Evolutionary conservation across 495 filamentous ascomycete genomes (phyloP), one percentile per base, ranked within the genome.

Genomic region (Zalerion maritima): DNA sequence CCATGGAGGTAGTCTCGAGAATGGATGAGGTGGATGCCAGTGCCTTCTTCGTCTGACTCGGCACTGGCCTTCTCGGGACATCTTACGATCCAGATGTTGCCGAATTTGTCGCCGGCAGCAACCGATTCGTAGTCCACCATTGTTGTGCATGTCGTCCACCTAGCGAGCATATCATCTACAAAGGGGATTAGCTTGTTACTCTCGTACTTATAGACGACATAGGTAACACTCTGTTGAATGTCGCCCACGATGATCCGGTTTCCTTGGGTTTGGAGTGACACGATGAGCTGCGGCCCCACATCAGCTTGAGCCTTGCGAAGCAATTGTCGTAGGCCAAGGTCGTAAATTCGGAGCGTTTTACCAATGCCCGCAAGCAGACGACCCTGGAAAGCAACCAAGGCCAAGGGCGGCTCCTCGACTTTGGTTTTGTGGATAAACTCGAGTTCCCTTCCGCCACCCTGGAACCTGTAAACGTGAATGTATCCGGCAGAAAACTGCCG

Each of bases 111-210:
- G 23, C 91, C 91, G 19, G 86, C 89, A 7, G 84, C 89, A 11
- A 79, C 73, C 1, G 87, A 94, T 48, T 96, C 89, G 54, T 99
- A 99, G 48, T 99, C 91, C 1, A 94, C 75, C 87, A 96, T 94
- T 4, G 81, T 67, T 1, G 75, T 80, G 26, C 75, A 73, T 1
- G 81, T 86, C 1, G 82, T 92, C 78, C 81, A 94, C 14, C 91
- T 74, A 20, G 86, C 62, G 32, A 94, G 61, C 10, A 74, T 73
- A 48, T 99, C 91, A 43, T 96, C 89, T 10, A 67, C 78, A 36
- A 96, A 99, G 0, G 85, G 80, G 36, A 99, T 87, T 21, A 96
- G 60, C 19, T 75, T 71, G 50, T 96, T 93, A 41, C 82, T 80
- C 40, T 84, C 74, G 23, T 78, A 78, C 49, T 99, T 96, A 57